Evolutionary conservation across 1,284 basidiomycete species (phyloP), one percentile per base, ranked within the genome.

Genomic region (Pascua sp.): DNA sequence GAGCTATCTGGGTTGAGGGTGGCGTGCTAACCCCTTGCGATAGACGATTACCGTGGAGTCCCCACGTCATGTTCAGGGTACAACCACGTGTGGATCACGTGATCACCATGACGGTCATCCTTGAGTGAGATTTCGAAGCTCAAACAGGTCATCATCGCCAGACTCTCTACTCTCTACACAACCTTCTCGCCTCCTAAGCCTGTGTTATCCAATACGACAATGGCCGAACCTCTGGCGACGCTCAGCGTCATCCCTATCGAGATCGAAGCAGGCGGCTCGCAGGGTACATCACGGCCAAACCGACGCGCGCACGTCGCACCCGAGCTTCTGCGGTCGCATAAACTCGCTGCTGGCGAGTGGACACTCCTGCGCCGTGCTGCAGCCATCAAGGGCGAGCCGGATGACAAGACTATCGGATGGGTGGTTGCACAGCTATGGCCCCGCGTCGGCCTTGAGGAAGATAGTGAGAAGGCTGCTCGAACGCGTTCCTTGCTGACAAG

Each of bases 341-440:
- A 69, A 56, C 63, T 78, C 32, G 54, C 65, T 5, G 75, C 77
- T 1, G 77, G 77, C 39, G 72, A 77, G 45, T 77, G 76, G 71
- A 66, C 65, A 3, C 24, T 57, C 50, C n/a, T 56, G 45, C 32
- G 38, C 18, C n/a, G 44, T 13, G n/a, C 47, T 10, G 47, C 38
- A 17, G 36, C 38, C 17, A 16, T 17, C 40, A 37, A 13, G 12
- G 54, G 16, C 42, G 15, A 37, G 38, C 15, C 44, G 8, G 39
- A 47, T 32, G 37, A 37, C 16, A 49, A 53, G 37, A 49, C 59
- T 10, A 42, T 51, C 9, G 41, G 61, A 7, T 50, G 51, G 39
- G 51, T 64, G 1, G 64, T 68, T 0, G 67, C 62, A 0, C 73
- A 76, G 55, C 49, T 69, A 11, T 76, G 73, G 73, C 73, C 73